Evolutionary conservation across 345 rosid species (phyloP), one percentile per base, ranked within the genome.

Genomic region (Murraya koenigii): DNA sequence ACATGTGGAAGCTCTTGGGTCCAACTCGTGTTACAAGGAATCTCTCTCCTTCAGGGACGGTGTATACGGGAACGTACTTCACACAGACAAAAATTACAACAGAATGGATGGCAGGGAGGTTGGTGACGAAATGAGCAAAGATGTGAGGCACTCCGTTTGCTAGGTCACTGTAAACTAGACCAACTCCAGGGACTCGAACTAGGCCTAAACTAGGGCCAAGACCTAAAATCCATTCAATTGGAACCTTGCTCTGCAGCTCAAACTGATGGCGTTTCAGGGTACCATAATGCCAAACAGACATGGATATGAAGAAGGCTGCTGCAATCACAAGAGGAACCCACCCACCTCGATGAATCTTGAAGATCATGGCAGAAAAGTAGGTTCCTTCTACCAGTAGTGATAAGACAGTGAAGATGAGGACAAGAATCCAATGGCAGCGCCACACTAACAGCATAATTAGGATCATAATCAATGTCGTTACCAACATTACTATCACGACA

Each of bases 41-140:
- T 26, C 88, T 55, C 55, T 82, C 86, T 28, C 56, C 82, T 67
- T 82, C 83, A 0, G 83, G 85, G 71, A 82, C 85, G 0, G 78
- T 82, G 80, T 77, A 82, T 25, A 82, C 87, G 2, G 85, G 87
- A 26, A 85, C 78, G 75, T 82, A 80, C 74, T 80, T 82, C 10
- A 80, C 64, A 30, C 87, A 82, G 39, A 80, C 80, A 47, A 77
- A 85, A 49, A 85, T 77, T n/a, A 82, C 79, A 9, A 82, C 82
- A 8, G 85, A 77, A 59, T 85, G 87, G 61, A 85, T 82, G n/a
- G 85, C 87, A 1, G 83, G 82, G n/a, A 85, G 78, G 47, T 82
- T 85, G 76, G 84, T 80, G 28, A 82, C 56, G 72, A 85, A 82
- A 54, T 80, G 85, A 41, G 78, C 80, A 73, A 85, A 85, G 60